These are phyloP conservation scores for Boletus rex-veris DNA, from an alignment of 768 basidiomycete genomes.

Conservation along the genomic window DNA sequence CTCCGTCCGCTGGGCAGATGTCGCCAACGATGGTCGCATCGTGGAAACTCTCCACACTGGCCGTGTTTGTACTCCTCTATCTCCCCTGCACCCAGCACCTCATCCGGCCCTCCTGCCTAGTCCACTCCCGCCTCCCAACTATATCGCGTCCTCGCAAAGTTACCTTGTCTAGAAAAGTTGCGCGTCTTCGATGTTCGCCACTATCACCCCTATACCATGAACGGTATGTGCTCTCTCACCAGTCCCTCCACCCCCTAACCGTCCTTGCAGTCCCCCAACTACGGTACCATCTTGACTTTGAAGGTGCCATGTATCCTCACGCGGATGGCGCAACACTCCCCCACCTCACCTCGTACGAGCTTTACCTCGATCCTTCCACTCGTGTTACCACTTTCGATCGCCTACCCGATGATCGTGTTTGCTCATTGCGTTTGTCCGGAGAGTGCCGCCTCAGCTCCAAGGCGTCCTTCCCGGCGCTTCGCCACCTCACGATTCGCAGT, in stretches of 20 bases:
- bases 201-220: conserved; percentile 20
- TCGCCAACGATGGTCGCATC: conserved; percentile 39
- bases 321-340: neutral
- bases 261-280: conserved; percentile 15
- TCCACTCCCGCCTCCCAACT: conserved; percentile 31
- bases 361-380: conserved; percentile 31
- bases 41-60: conserved; percentile 15
- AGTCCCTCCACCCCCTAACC: conserved; percentile 1
- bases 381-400: conserved; percentile 29
- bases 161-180: conserved; percentile 27
- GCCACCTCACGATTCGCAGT: conserved; percentile 30
- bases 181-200: conserved; percentile 34
- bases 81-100: conserved; percentile 2
- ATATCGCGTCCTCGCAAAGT: conserved; percentile 27
- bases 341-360: conserved; percentile 31
- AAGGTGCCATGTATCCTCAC: conserved; percentile 37
- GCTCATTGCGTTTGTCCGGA: conserved; percentile 36
- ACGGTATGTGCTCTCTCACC: conserved; percentile 1
- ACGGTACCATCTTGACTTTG: conserved; percentile 30
- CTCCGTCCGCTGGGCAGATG: conserved; percentile 34
- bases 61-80: conserved; percentile 18
- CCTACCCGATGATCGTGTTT: conserved; percentile 22
- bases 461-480: conserved; percentile 16
- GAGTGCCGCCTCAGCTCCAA: conserved; percentile 22
- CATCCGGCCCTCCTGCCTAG: conserved; percentile 3